Evolutionary conservation across 768 basidiomycete species (phyloP), one percentile per base, ranked within the genome.

Genomic region (Trametes cingulata): DNA sequence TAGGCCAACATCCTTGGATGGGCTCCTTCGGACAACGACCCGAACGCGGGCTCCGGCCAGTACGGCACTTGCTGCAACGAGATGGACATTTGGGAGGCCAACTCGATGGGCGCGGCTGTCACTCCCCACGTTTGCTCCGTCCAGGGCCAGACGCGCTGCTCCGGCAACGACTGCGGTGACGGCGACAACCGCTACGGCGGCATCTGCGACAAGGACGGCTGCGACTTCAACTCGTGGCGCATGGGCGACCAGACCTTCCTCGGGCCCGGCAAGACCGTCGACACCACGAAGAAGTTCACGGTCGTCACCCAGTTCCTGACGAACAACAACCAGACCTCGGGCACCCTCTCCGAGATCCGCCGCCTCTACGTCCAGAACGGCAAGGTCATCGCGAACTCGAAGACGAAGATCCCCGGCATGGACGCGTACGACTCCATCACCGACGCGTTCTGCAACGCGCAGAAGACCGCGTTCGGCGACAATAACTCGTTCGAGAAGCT

Each of bases 221-320:
- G 83, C 70, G 83, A 84, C 66, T 85, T 82, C 78, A 85, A 83
- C 80, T 80, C 83, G 35, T 85, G 68, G 78, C 81, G 82, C 67
- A 76, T 80, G 78, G 82, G 82, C 35, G 66, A 74, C 71, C 69
- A 61, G 55, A 60, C 67, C 56, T 84, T 82, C 78, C 76, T 77
- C 69, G 83, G 83, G 49, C 69, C 69, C 12, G 78, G 77, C 58
- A 65, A 69, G 69, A 80, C 74, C 52, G 76, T 85, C 69, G 77
- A 83, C 75, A 84, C 81, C 67, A 74, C 58, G 69, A 67, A 73
- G 65, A 75, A 75, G 63, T 75, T 85, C 76, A 84, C 82, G 53
- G 79, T 84, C 64, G 81, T 83, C 70, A 84, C 83, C 52, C 83
- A 84, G 69, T 84, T 84, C 78, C 68, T 81, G 65, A 80, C 81